Conservation (phyloP, 2,329 filamentous ascomycete species). For the Uncinocarpus reesii region DNA sequence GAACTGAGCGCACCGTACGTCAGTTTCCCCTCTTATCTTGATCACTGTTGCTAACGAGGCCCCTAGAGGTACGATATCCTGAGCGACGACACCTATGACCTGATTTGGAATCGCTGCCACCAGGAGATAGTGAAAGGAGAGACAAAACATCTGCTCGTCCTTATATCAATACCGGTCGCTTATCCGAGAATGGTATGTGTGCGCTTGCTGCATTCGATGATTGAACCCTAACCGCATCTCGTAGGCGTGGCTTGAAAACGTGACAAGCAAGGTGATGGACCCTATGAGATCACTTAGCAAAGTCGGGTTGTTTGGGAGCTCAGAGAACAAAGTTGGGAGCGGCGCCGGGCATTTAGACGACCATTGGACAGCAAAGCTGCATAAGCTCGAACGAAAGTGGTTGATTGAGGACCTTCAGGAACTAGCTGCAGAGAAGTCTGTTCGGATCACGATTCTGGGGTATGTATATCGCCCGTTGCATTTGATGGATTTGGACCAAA, state of each 20-base stretch:
- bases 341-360: constrained; percentile 88
- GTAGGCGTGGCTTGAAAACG: constrained; percentile 55
- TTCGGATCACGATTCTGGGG: constrained; percentile 81
- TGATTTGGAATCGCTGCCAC: constrained; percentile 76
- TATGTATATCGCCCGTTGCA: constrained; percentile 25
- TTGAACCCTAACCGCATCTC: constrained; percentile 37
- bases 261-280: constrained; percentile 76
- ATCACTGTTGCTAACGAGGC: constrained; percentile 11
- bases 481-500: constrained; percentile 9
- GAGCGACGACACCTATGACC: constrained; percentile 69
- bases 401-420: constrained; percentile 88
- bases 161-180: constrained; percentile 73
- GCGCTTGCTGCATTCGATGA: constrained; percentile 4
- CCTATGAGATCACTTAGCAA: constrained; percentile 82
- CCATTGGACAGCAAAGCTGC: constrained; percentile 93
- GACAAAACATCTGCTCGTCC: constrained; percentile 79
- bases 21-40: background rate
- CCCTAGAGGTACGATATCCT: constrained; percentile 61
- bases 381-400: constrained; percentile 80
- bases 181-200: constrained; percentile 63
- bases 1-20: constrained; percentile 67
- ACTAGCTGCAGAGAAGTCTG: constrained; percentile 80
- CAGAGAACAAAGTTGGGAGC: constrained; percentile 82
- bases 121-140: constrained; percentile 71
- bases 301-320: constrained; percentile 64